phyloP scores from a whole-genome alignment of 2,329 filamentous ascomycete species.

The Trichoderma atrobrunneum region DNA sequence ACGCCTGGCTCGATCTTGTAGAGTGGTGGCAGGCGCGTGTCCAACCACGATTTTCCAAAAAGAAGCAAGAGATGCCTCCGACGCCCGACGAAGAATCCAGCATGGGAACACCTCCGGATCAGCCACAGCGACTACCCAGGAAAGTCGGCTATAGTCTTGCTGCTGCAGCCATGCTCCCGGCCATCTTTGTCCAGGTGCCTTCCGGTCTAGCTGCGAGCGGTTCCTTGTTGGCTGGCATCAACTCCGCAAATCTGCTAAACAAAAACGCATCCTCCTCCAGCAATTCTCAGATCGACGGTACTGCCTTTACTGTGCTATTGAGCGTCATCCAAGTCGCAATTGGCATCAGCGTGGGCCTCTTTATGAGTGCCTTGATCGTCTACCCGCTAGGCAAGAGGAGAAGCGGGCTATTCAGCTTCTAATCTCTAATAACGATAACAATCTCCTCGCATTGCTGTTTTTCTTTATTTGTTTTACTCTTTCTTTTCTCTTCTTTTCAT shows the following conservation, averaged over 20 bases:
- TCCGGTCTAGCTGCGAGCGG: slow-evolving; percentile 60
- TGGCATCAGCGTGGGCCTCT: slow-evolving; percentile 60
- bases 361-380: slow-evolving; percentile 53
- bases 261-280: slow-evolving; percentile 32
- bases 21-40: slow-evolving; percentile 51
- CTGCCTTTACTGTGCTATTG: slow-evolving; percentile 53
- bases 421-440: slow-evolving; percentile 10
- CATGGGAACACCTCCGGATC: slow-evolving; percentile 25
- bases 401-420: slow-evolving; percentile 57
- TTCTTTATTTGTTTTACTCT: not conserved
- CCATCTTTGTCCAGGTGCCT: slow-evolving; percentile 72
- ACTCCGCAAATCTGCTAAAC: slow-evolving; percentile 54
- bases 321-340: slow-evolving; percentile 61
- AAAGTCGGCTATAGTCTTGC: slow-evolving; percentile 71
- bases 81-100: slow-evolving; percentile 35
- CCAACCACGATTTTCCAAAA: slow-evolving; percentile 33
- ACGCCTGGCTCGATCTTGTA: slow-evolving; percentile 47
- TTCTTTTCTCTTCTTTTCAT: not conserved
- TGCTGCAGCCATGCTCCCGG: slow-evolving; percentile 79
- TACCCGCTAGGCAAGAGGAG: slow-evolving; percentile 57
- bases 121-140: slow-evolving; percentile 34
- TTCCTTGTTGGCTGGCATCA: slow-evolving; percentile 57
- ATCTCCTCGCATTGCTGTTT: not conserved
- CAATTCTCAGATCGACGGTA: slow-evolving; percentile 36
- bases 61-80: slow-evolving; percentile 30